Base-by-base conservation (phyloP, 2,329 filamentous ascomycete genomes). In the Penicillium sp. region DNA sequence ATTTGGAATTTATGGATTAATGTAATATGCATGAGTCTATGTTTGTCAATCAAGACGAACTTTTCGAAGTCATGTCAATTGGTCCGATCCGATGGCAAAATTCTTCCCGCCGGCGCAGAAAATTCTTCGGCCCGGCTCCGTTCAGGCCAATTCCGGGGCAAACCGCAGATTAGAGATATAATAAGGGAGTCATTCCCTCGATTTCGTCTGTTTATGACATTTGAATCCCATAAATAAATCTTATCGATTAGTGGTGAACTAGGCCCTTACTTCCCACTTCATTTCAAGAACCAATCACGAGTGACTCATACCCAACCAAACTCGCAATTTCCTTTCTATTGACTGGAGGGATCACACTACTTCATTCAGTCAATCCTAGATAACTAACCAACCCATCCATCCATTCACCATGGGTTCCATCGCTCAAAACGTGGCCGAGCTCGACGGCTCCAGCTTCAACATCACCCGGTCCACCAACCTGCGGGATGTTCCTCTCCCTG, bases 391-490 rank as follows among this genome's bases (percentile, higher is more conserved):
- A 2, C 14, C 21, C 46, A 19, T 46, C 33, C 4, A 33, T 5
- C 8, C 26, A 35, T 47, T 27, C 50, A 69, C 13, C 27, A 74
- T 74, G 71, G 71, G 70, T 55, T 73, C 71, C 27, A 53, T 71
- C 39, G 60, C 67, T 37, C 67, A 63, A 29, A 56, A 64, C 24
- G 45, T 66, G 19, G 67, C 72, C 3, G 74, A 76, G 59, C 72
- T 78, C 26, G 71, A 77, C 58, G 75, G 65, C 60, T 78, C 75
- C 19, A 70, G 66, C 44, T 68, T 75, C 62, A 75, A 72, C 49
- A 65, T 76, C 62, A 77, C 74, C 45, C 72, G 62, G 24, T 72
- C 72, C 39, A 68, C 70, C 33, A 69, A 66, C 51, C 68, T 73
- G 9, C 71, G 71, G 45, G 54, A 69, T 55, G 72, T 78, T 21